Evolutionary conservation across 2,329 filamentous ascomycete genomes (phyloP).

Genomic region (Biscogniauxia marginata): DNA sequence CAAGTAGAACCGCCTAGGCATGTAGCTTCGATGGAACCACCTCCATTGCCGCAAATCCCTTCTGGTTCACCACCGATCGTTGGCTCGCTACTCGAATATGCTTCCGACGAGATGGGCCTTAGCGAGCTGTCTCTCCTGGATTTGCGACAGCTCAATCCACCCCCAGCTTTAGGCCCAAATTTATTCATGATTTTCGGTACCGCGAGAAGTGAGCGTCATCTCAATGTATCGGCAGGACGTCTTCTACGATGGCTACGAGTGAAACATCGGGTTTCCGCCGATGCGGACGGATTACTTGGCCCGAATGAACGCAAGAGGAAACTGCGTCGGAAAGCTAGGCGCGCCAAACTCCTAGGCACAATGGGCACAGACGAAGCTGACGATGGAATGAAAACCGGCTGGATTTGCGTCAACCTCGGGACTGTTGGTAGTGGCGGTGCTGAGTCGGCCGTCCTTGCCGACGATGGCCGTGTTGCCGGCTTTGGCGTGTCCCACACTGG

Average conservation of each 20-base stretch:
- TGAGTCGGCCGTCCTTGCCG: slow-evolving; percentile 45
- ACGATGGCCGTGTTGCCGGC: slow-evolving; percentile 65
- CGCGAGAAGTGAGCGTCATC: slow-evolving; percentile 86
- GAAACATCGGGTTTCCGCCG: slow-evolving; percentile 68
- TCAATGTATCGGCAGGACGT: slow-evolving; percentile 88
- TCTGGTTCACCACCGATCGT: slow-evolving; percentile 69
- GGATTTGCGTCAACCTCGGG: slow-evolving; percentile 92
- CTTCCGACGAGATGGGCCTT: slow-evolving; percentile 81
- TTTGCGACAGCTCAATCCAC: slow-evolving; percentile 78
- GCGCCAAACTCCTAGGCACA: slow-evolving; percentile 76
- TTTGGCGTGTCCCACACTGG: slow-evolving; percentile 61
- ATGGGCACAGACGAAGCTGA: slow-evolving; percentile 64
- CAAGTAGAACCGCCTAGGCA: slow-evolving; percentile 64
- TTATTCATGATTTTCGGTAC: slow-evolving; percentile 92
- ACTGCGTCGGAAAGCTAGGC: slow-evolving; percentile 74
- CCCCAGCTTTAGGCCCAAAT: slow-evolving; percentile 82
- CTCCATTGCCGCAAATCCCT: slow-evolving; percentile 56
- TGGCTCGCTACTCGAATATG: slow-evolving; percentile 69
- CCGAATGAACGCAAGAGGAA: slow-evolving; percentile 90
- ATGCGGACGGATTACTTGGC: slow-evolving; percentile 84
- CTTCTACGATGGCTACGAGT: slow-evolving; percentile 81
- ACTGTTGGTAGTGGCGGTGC: slow-evolving; percentile 57
- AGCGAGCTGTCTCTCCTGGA: slow-evolving; percentile 81
- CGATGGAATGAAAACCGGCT: slow-evolving; percentile 87
- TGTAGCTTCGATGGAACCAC: slow-evolving; percentile 45